Evolutionary conservation across 257 asterid genomes (phyloP), one percentile per base, ranked within the genome.

Genomic region (Verbascum thapsus): DNA sequence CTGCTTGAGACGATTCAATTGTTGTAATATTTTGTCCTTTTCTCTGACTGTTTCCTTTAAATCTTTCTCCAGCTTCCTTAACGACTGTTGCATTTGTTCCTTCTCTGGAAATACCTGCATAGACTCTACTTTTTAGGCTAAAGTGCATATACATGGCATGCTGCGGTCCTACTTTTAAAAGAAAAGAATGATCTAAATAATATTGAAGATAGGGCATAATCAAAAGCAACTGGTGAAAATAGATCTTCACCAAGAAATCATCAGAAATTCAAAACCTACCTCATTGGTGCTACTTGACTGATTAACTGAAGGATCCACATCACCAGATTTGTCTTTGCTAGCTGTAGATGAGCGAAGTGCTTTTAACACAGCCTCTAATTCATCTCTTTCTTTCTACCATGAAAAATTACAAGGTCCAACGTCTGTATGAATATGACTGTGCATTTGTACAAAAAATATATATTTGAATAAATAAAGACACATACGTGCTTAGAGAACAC

Each of bases 1-100:
- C 75, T 94, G 97, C 79, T 94, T 94, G 61, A 94, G 92, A 53
- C 99, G 96, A 63, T 81, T 85, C 78, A 94, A 85, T 71, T 82
- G 80, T 72, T 82, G 88, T 70, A 78, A 61, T 52, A 95, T 88
- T 78, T 90, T 94, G 56, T 94, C 96, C 88, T 78, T 88, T 69
- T 79, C 90, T 62, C 32, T 69, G 61, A 80, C 54, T 61, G 95
- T 48, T 76, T 87, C 95, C 75, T 71, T 80, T 52, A 90, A 79
- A 58, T 90, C 98, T 62, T 78, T 88, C 83, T 90, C 94, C 72
- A 94, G 70, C 72, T 85, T 87, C 69, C 52, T 85, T 75, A 87
- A 62, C 47, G 91, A 74, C 19, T 53, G 65, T 72, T 76, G 86
- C 95, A 88, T 72, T 70, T 81, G 87, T 72, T 82, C 95, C 79